Percentiles rank a stretch among this genome's conserved stretches.
phyloP scores from a whole-genome alignment of 306 rosid species.

The Casuarina cunninghamiana region DNA sequence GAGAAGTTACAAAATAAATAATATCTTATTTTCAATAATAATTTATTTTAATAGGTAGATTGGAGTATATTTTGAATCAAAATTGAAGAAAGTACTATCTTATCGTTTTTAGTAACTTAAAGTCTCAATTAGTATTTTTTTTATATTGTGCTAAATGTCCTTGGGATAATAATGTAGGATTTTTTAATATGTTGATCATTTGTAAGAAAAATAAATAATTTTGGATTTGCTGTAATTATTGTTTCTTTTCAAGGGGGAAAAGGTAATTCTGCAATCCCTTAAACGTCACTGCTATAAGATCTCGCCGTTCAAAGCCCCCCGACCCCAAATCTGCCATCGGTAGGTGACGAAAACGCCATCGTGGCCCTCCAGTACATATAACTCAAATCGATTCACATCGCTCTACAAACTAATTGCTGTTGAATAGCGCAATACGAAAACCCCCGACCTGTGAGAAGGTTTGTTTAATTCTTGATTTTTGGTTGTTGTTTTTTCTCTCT shows the following conservation, averaged over 20 bases:
- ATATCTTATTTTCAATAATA: no score
- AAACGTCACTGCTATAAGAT: slow-evolving; percentile 4
- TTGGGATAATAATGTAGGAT: no score
- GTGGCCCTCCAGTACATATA: neutral
- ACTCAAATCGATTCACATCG: neutral
- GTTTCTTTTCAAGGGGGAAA: neutral
- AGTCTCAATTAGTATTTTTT: no score
- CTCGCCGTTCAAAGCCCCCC: neutral
- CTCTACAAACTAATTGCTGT: neutral
- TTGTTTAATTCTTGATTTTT: neutral
- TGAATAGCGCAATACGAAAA: slow-evolving; percentile 1
- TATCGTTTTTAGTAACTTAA: no score
- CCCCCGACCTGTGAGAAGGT: neutral
- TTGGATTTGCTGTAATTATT: neutral
- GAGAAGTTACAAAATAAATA: no score
- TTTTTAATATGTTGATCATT: no score
- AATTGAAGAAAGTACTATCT: no score
- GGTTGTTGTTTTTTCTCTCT: no score
- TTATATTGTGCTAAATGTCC: no score
- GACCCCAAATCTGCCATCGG: neutral
- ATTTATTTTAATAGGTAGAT: no score
- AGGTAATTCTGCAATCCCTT: neutral
- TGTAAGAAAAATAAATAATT: no score
- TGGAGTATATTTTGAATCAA: no score
- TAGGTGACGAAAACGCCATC: slow-evolving; percentile 7